phyloP scores from a whole-genome alignment of 352 stramenopile species.

The Halophytophthora batemanensis region DNA sequence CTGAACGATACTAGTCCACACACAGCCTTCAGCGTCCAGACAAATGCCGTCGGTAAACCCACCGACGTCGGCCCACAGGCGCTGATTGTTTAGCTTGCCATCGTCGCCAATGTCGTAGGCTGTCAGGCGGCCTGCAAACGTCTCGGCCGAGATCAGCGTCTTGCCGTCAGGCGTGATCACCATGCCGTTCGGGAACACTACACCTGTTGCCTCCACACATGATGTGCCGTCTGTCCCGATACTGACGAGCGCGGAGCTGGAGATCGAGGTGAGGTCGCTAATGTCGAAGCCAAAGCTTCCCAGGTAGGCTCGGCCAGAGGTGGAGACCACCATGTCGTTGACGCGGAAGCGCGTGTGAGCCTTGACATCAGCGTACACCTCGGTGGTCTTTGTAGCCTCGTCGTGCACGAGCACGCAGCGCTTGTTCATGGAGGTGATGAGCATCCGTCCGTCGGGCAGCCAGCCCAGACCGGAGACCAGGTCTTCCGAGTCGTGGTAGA shows the following conservation, averaged over 20 bases:
- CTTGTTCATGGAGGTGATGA: constrained; percentile 60
- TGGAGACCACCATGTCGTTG: constrained; percentile 67
- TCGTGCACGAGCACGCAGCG: constrained; percentile 43
- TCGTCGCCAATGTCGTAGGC: constrained; percentile 61
- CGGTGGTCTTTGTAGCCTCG: constrained; percentile 20
- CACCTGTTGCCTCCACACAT: constrained; percentile 45
- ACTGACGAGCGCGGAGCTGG: constrained; percentile 56
- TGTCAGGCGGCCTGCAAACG: constrained; percentile 46
- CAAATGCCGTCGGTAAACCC: constrained; percentile 55
- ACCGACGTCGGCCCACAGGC: constrained; percentile 54
- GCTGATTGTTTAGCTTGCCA: constrained; percentile 41
- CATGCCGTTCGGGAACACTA: constrained; percentile 72
- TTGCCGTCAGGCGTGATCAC: constrained; percentile 72
- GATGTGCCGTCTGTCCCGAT: constrained; percentile 39
- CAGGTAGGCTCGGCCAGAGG: constrained; percentile 41
- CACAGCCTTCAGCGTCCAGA: constrained; percentile 61
- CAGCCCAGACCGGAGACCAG: constrained; percentile 58
- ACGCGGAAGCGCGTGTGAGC: constrained; percentile 42
- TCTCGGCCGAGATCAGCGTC: constrained; percentile 70
- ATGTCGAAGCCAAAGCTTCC: constrained; percentile 69
- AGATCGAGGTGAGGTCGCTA: constrained; percentile 23
- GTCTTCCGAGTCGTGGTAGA: constrained; percentile 48
- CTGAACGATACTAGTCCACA: constrained; percentile 57
- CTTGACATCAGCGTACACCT: constrained; percentile 51
- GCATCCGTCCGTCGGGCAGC: constrained; percentile 52